These are phyloP conservation scores for Castanea mollissima DNA, from an alignment of 306 rosid species.

Conservation along the genomic window DNA sequence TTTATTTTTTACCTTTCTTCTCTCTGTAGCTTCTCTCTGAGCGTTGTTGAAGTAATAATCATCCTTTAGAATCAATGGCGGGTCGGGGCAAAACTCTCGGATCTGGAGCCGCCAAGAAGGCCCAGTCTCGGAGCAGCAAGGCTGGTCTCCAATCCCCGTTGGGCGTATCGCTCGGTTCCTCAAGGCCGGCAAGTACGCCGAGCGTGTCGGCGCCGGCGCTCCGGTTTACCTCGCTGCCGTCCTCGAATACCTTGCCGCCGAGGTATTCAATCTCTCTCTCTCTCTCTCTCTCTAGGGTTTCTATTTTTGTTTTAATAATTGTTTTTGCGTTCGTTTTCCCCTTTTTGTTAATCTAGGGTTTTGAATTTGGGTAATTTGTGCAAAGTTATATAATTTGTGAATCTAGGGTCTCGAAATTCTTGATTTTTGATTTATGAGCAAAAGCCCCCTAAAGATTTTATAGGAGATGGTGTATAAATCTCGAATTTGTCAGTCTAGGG, in stretches of 20 bases:
- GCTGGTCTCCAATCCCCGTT: conserved; percentile 90
- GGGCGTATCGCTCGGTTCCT: conserved; percentile 90
- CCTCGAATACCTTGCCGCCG: conserved; percentile 89
- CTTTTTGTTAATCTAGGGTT: conserved; percentile 38
- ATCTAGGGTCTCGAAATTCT: too few relatives aligned
- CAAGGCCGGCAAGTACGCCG: conserved; percentile 90
- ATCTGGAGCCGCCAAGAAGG: conserved; percentile 75
- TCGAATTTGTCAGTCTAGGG: not conserved
- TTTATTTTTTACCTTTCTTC: not conserved
- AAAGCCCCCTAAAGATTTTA: not conserved
- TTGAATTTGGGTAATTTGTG: not conserved
- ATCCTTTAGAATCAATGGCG: conserved; percentile 38
- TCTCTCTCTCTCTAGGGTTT: not conserved
- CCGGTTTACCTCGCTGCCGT: conserved; percentile 94
- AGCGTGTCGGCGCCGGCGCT: conserved; percentile 92
- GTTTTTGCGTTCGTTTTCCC: not conserved
- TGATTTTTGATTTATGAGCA: not conserved
- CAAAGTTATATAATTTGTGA: not conserved
- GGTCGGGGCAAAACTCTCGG: conserved; percentile 82
- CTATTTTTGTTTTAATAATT: not conserved
- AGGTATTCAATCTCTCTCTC: conserved; percentile 36
- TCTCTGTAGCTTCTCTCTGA: not conserved
- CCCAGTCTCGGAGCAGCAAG: conserved; percentile 79
- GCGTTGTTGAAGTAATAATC: too few relatives aligned
- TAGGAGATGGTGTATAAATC: too few relatives aligned